A percentile compares a stretch with the other conserved stretches of the same genome.
These are phyloP conservation scores for Fusarium begoniae DNA, from an alignment of 2,329 filamentous ascomycete species.

Conservation along the genomic window DNA sequence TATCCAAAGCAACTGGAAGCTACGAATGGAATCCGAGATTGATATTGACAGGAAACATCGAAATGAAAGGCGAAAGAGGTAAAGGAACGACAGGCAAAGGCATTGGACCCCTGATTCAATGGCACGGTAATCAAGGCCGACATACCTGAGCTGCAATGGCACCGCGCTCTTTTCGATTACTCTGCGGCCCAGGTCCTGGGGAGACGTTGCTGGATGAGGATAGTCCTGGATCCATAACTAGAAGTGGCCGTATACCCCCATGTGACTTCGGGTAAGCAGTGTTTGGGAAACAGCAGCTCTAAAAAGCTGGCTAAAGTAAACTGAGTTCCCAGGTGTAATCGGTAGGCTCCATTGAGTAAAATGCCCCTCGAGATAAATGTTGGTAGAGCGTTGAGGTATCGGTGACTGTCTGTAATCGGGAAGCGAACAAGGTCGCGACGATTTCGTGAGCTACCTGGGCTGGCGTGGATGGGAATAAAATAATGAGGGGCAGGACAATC, in stretches of 20 bases:
- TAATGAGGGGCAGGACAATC: slow-evolving; percentile 29
- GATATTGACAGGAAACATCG: background rate
- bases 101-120: background rate
- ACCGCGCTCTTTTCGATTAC: slow-evolving; percentile 51
- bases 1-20: background rate
- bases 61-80: background rate
- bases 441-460: slow-evolving; percentile 18
- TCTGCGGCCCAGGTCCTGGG: slow-evolving; percentile 45
- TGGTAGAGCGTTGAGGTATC: slow-evolving; percentile 25
- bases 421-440: slow-evolving; percentile 20
- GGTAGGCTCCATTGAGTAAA: slow-evolving; percentile 37
- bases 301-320: slow-evolving; percentile 37
- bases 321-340: slow-evolving; percentile 20
- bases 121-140: background rate
- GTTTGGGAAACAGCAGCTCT: slow-evolving; percentile 31
- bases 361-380: slow-evolving; percentile 4
- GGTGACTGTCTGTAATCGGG: slow-evolving; percentile 9
- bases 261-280: slow-evolving; percentile 17
- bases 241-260: slow-evolving; percentile 32
- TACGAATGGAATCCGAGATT: background rate
- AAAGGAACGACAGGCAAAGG: background rate
- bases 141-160: slow-evolving; percentile 53
- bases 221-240: slow-evolving; percentile 41
- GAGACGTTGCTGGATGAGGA: slow-evolving; percentile 46
- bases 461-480: slow-evolving; percentile 30